These are phyloP conservation scores for Thyridium curvatum DNA, from an alignment of 2,329 filamentous ascomycete genomes.

Conservation along the genomic window DNA sequence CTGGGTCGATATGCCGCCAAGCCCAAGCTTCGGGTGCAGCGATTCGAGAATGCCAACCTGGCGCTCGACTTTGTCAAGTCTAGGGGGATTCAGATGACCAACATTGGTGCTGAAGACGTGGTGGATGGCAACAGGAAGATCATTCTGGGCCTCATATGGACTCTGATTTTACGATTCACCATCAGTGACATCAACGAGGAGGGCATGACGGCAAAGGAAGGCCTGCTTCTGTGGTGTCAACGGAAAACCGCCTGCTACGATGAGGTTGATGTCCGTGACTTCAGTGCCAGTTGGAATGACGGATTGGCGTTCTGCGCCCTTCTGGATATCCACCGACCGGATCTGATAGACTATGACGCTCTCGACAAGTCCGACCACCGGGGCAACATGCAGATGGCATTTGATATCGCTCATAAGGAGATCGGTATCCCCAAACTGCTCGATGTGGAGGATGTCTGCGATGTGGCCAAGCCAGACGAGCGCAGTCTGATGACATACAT, in stretches of 20 bases:
- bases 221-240: slow-evolving; percentile 93
- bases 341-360: slow-evolving; percentile 93
- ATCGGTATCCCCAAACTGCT: slow-evolving; percentile 94
- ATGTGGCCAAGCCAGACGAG: slow-evolving; percentile 93
- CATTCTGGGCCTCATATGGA: slow-evolving; percentile 96
- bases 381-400: slow-evolving; percentile 96
- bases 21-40: slow-evolving; percentile 91
- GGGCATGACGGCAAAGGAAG: slow-evolving; percentile 96
- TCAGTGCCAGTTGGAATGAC: slow-evolving; percentile 95
- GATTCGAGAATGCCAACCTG: slow-evolving; percentile 96
- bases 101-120: slow-evolving; percentile 96
- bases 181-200: slow-evolving; percentile 99
- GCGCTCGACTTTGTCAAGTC: slow-evolving; percentile 82
- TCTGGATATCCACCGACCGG: slow-evolving; percentile 92
- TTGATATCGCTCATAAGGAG: slow-evolving; percentile 91
- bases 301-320: slow-evolving; percentile 94
- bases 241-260: slow-evolving; percentile 98
- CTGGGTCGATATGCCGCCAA: slow-evolving; percentile 95
- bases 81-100: slow-evolving; percentile 91
- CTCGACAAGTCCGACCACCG: slow-evolving; percentile 91
- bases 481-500: slow-evolving; percentile 99
- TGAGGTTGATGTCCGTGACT: slow-evolving; percentile 91
- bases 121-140: slow-evolving; percentile 98
- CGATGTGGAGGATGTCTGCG: slow-evolving; percentile 96
- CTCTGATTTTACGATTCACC: slow-evolving; percentile 92